phyloP scores from a whole-genome alignment of 176 grass and related monocot species.

The Oryza punctata region DNA sequence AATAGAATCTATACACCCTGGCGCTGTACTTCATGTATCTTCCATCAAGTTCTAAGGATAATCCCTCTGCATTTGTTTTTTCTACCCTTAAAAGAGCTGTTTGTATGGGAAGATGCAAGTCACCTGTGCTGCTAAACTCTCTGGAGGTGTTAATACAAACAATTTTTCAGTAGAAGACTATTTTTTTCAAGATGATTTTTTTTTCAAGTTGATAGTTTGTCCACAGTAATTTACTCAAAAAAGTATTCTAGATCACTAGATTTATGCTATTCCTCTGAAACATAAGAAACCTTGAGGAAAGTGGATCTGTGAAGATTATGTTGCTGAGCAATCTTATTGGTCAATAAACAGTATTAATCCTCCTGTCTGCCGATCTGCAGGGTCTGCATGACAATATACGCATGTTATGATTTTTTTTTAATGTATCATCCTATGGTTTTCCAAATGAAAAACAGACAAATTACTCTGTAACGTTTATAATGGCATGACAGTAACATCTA shows the following conservation, averaged over 20 bases:
- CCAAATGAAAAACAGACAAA: neutral
- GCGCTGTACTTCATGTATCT: conserved; percentile 8
- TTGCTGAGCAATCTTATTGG: conserved; percentile 26
- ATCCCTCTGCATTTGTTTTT: neutral
- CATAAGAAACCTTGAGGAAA: conserved; percentile 5
- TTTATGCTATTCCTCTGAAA: conserved; percentile 31
- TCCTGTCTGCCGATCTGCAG: neutral
- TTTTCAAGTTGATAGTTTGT: neutral
- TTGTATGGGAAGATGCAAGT: neutral
- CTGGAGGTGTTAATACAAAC: neutral
- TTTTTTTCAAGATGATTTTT: conserved; percentile 1
- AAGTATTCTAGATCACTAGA: conserved; percentile 27
- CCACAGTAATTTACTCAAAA: conserved; percentile 17
- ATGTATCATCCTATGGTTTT: conserved; percentile 1
- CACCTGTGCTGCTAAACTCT: neutral
- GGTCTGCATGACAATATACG: neutral
- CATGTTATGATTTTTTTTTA: neutral
- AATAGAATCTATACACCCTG: conserved; percentile 20
- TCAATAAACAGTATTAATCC: neutral
- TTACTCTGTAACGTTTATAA: neutral
- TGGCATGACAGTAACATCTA: neutral
- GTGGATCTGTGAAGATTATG: conserved; percentile 23
- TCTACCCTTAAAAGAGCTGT: neutral
- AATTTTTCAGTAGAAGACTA: neutral
- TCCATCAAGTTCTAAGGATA: conserved; percentile 24